Percentiles rank a stretch among this genome's conserved stretches.
phyloP scores from a whole-genome alignment of 2,329 filamentous ascomycete species.

The Emmonsiellopsis sp. region DNA sequence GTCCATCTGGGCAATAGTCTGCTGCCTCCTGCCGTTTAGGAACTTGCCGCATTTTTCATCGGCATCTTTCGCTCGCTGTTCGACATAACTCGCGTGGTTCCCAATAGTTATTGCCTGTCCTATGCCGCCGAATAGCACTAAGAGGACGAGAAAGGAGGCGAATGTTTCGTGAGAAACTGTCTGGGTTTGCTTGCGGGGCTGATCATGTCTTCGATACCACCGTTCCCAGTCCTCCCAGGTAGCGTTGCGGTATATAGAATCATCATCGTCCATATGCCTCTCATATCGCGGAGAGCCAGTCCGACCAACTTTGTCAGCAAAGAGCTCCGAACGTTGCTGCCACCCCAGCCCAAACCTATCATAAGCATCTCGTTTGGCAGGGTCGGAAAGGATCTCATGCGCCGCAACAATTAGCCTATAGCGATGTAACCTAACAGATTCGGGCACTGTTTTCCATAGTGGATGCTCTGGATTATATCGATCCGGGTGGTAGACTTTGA shows the following conservation, averaged over 20 bases:
- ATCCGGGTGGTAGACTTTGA: constrained; percentile 95
- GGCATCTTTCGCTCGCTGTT: constrained; percentile 57
- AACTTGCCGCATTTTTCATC: constrained; percentile 54
- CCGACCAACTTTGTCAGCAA: constrained; percentile 15
- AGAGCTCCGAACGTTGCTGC: constrained; percentile 37
- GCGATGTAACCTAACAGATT: constrained; percentile 64
- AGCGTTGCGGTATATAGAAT: constrained; percentile 59
- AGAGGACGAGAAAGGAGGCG: constrained; percentile 57
- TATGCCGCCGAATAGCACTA: constrained; percentile 60
- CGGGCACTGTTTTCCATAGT: constrained; percentile 41
- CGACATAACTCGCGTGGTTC: constrained; percentile 49
- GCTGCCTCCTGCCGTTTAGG: constrained; percentile 44
- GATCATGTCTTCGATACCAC: constrained; percentile 53
- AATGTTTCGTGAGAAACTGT: constrained; percentile 70
- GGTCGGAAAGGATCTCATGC: constrained; percentile 78
- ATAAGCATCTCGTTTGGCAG: constrained; percentile 67
- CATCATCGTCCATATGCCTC: constrained; percentile 29
- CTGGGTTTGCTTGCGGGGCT: constrained; percentile 3
- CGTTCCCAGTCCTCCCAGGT: constrained; percentile 98
- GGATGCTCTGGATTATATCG: constrained; percentile 39
- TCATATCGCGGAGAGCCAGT: constrained; percentile 18
- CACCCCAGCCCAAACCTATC: constrained; percentile 76
- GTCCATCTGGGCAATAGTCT: constrained; percentile 38
- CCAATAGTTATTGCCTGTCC: constrained; percentile 63
- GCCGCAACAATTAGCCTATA: constrained; percentile 84